These are phyloP conservation scores for Tubosaeta brunneosetosa DNA, from an alignment of 768 basidiomycete genomes.

Conservation along the genomic window DNA sequence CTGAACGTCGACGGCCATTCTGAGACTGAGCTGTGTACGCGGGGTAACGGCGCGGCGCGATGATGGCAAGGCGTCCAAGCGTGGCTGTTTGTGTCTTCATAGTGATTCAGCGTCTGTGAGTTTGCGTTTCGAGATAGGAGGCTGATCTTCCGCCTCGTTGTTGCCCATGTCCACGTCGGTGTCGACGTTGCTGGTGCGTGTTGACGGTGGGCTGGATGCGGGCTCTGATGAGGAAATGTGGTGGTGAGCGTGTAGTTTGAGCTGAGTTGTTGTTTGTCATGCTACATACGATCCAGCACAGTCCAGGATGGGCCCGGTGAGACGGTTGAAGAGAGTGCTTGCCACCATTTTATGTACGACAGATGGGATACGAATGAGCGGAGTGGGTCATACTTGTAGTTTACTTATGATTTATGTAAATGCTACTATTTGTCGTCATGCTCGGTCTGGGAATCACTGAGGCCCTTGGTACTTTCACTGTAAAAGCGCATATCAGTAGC, in stretches of 20 bases:
- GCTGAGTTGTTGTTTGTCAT: neutral
- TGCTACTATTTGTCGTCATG: no score
- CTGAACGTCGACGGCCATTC: neutral
- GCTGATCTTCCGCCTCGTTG: slow-evolving; percentile 14
- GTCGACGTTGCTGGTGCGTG: slow-evolving; percentile 8
- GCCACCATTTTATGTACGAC: no score
- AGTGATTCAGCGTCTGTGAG: neutral
- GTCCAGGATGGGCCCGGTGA: slow-evolving; percentile 31
- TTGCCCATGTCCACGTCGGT: slow-evolving; percentile 17
- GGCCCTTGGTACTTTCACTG: no score
- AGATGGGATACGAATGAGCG: no score
- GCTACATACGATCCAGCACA: slow-evolving; percentile 20
- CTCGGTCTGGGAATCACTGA: no score
- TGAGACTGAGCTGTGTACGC: slow-evolving; percentile 8
- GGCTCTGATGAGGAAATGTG: slow-evolving; percentile 13
- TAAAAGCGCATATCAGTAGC: no score
- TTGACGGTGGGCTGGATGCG: slow-evolving; percentile 16
- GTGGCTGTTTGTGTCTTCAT: slow-evolving; percentile 16
- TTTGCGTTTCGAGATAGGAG: slow-evolving; percentile 27
- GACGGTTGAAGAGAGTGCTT: neutral
- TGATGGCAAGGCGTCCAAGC: slow-evolving; percentile 10
- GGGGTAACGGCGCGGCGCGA: neutral
- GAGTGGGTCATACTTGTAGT: no score
- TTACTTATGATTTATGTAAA: no score
- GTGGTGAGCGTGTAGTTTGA: slow-evolving; percentile 1